Evolutionary conservation across 495 filamentous ascomycete genomes (phyloP).

Genomic region (Schizothecium vesticola): DNA sequence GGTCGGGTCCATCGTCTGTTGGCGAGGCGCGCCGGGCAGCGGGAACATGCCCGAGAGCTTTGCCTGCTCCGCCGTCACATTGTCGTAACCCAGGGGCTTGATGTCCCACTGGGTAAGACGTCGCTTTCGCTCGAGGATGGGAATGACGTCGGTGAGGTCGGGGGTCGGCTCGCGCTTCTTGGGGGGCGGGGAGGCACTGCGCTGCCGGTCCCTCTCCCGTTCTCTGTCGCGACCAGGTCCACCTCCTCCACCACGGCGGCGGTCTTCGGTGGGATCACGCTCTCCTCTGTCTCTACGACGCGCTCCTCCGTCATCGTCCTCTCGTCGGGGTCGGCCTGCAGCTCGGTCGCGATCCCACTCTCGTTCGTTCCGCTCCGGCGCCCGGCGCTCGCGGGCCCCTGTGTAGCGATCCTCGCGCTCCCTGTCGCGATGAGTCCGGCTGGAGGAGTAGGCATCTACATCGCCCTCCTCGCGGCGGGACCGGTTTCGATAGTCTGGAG

Average conservation of each 20-base stretch:
- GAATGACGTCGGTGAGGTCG: constrained; percentile 78
- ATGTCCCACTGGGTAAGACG: constrained; percentile 98
- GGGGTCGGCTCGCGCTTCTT: constrained; percentile 94
- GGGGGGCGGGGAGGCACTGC: constrained; percentile 71
- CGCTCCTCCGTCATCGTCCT: constrained; percentile 61
- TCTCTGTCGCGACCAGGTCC: constrained; percentile 30
- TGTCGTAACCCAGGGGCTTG: constrained; percentile 96
- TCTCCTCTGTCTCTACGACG: constrained; percentile 47
- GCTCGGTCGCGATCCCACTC: constrained; percentile 72
- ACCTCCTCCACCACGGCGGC: constrained; percentile 35
- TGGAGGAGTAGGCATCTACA: constrained; percentile 82
- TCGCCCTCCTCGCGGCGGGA: constrained; percentile 62
- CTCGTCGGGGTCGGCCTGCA: constrained; percentile 43
- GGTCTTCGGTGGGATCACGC: constrained; percentile 39
- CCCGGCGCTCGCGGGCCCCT: constrained; percentile 53
- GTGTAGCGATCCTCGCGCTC: constrained; percentile 83
- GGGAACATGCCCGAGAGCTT: constrained; percentile 99
- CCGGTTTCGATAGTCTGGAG: constrained; percentile 55
- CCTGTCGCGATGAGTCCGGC: constrained; percentile 81
- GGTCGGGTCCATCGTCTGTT: constrained; percentile 93
- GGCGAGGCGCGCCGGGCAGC: constrained; percentile 87
- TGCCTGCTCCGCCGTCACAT: constrained; percentile 96
- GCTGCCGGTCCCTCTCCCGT: constrained; percentile 60
- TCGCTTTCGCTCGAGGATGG: constrained; percentile 76
- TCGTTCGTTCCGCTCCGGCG: constrained; percentile 31